These are phyloP conservation scores for Salix dunnii DNA, from an alignment of 345 rosid species.

Conservation along the genomic window DNA sequence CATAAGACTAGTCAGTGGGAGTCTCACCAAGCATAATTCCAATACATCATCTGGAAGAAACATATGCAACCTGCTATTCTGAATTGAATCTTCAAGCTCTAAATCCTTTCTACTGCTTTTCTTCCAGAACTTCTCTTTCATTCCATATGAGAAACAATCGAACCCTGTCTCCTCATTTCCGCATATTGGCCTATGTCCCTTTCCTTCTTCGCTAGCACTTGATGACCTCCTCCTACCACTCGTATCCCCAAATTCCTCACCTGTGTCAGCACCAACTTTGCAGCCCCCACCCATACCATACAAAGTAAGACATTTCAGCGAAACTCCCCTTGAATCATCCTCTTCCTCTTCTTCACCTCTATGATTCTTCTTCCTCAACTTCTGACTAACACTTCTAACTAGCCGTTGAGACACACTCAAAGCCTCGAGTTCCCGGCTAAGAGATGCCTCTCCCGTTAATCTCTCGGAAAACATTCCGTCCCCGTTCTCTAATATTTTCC, in stretches of 20 bases:
- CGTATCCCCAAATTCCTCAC: constrained; percentile 77
- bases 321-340: constrained; percentile 49
- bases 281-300: constrained; percentile 84
- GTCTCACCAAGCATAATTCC: constrained; percentile 89
- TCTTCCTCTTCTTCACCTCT: constrained; percentile 56
- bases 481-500: constrained; percentile 10
- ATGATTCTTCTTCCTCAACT: constrained; percentile 51
- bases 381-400: constrained; percentile 71
- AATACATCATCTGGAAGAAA: constrained; percentile 85
- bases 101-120: constrained; percentile 49
- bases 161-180: constrained; percentile 66
- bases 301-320: constrained; percentile 62
- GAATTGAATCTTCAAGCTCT: constrained; percentile 41
- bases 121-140: constrained; percentile 82
- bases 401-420: constrained; percentile 72
- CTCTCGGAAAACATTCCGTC: constrained; percentile 48
- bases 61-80: constrained; percentile 50
- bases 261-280: constrained; percentile 84
- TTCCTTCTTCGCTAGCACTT: constrained; percentile 77
- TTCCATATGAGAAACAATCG: constrained; percentile 86
- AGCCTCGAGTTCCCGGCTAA: constrained; percentile 60
- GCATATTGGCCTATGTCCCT: constrained; percentile 50
- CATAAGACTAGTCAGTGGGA: constrained; percentile 76
- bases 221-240: constrained; percentile 65
- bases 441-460: constrained; percentile 48